A percentile compares a stretch with the other conserved stretches of the same genome.
phyloP scores from a whole-genome alignment of 2,329 filamentous ascomycete genomes.

The Huntiella bhutanensis region DNA sequence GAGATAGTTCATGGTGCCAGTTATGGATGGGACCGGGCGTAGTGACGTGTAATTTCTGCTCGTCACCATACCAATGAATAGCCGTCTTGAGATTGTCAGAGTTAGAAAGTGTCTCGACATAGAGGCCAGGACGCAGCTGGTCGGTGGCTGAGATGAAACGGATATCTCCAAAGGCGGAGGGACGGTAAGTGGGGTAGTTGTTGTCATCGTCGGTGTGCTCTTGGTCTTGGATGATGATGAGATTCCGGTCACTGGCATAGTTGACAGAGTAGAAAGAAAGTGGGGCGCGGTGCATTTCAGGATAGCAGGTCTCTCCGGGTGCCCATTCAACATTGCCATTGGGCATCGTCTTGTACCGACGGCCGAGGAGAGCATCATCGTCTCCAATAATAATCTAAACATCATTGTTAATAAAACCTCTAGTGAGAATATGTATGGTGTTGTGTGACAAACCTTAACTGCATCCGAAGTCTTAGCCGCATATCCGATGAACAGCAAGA shows the following conservation, averaged over 20 bases:
- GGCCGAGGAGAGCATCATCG: background rate
- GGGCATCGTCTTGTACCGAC: background rate
- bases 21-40: background rate
- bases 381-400: background rate
- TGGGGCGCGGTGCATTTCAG: background rate
- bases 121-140: background rate
- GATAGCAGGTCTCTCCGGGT: background rate
- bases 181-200: background rate
- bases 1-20: background rate
- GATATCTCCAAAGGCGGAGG: constrained; percentile 1
- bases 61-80: background rate
- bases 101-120: background rate
- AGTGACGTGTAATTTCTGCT: background rate
- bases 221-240: background rate
- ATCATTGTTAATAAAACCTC: background rate
- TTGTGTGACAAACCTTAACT: background rate
- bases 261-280: background rate
- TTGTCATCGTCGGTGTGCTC: background rate
- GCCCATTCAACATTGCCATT: constrained; percentile 2
- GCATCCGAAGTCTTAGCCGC: background rate
- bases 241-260: background rate
- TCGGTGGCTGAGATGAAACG: background rate
- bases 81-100: background rate
- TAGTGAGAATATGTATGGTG: background rate
- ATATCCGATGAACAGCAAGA: background rate